Conservation (phyloP, 331 rosid genomes). For the Erythrophleum ivorense region DNA sequence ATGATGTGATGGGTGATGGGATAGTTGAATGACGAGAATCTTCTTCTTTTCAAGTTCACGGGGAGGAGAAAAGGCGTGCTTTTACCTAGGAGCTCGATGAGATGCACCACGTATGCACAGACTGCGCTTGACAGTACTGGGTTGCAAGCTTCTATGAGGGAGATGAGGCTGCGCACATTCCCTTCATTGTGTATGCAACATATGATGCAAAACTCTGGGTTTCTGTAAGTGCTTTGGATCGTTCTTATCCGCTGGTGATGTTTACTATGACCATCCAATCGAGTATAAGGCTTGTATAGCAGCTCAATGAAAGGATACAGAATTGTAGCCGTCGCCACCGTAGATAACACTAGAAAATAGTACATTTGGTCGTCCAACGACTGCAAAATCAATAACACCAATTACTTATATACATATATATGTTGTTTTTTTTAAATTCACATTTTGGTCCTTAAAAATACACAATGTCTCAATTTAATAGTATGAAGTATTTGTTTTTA, state of each 20-base stretch:
- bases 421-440: too few relatives aligned
- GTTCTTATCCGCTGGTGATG: background rate
- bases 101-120: constrained; percentile 47
- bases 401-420: background rate
- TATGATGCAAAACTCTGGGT: constrained; percentile 49
- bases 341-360: constrained; percentile 36
- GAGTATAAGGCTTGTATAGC: constrained; percentile 35
- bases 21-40: constrained; percentile 20
- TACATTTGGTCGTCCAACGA: constrained; percentile 30
- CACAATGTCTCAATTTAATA: too few relatives aligned
- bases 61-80: constrained; percentile 52
- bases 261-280: background rate
- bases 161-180: constrained; percentile 46
- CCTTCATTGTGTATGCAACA: constrained; percentile 57
- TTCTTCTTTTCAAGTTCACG: constrained; percentile 15
- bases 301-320: constrained; percentile 34
- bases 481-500: too few relatives aligned
- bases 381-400: constrained; percentile 34
- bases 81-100: constrained; percentile 56
- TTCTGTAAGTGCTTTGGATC: constrained; percentile 41
- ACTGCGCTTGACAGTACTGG: constrained; percentile 48
- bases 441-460: too few relatives aligned
- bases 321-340: constrained; percentile 26
- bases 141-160: constrained; percentile 52
- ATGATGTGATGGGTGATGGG: constrained; percentile 46